These are phyloP conservation scores for Hemerocallis citrina DNA, from an alignment of 106 monocot genomes.

Conservation along the genomic window DNA sequence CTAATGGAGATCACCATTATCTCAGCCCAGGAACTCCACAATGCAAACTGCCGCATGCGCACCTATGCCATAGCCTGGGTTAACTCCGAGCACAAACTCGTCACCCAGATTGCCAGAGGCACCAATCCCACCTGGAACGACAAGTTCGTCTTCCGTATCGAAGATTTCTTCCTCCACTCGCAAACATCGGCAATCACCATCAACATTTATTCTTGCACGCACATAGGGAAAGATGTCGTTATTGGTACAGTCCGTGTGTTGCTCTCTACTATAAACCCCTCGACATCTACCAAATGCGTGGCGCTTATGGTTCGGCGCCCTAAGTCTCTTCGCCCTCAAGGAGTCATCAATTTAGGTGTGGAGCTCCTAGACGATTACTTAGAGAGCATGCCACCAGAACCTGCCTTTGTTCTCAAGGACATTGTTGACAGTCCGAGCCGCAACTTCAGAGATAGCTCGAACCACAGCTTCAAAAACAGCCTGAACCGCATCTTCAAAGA, in stretches of 20 bases:
- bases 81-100: constrained; percentile 16
- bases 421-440: neutral
- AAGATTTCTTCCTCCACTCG: constrained; percentile 26
- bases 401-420: constrained; percentile 1
- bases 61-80: constrained; percentile 39
- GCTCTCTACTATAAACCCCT: constrained; percentile 16
- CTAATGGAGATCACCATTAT: constrained; percentile 39
- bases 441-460: too few species aligned
- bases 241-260: constrained; percentile 40
- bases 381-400: neutral
- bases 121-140: constrained; percentile 47
- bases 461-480: too few species aligned
- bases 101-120: constrained; percentile 17
- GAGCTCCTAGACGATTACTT: too few species aligned
- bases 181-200: constrained; percentile 32
- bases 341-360: constrained; percentile 45
- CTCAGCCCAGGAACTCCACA: constrained; percentile 39
- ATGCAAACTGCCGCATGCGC: constrained; percentile 2
- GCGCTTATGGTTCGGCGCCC: constrained; percentile 47
- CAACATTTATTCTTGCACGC: constrained; percentile 21
- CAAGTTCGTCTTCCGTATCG: constrained; percentile 37
- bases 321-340: constrained; percentile 41
- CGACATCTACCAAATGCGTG: constrained; percentile 13
- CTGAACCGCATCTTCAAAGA: too few species aligned
- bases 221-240: constrained; percentile 8